These are phyloP conservation scores for Psilocybe sp. DNA, from an alignment of 768 basidiomycete species.

Conservation along the genomic window DNA sequence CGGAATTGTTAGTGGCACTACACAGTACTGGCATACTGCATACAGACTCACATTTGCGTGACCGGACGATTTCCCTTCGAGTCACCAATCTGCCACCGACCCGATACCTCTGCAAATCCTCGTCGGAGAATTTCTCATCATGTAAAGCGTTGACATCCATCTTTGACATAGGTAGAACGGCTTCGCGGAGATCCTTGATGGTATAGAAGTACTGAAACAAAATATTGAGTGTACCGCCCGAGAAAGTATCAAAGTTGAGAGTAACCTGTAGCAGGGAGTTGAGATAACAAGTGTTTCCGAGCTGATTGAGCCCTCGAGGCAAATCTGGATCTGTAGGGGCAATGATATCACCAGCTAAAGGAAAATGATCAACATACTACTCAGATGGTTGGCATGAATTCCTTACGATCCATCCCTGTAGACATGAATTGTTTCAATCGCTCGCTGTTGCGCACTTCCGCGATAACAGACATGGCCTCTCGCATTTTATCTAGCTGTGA, in stretches of 20 bases:
- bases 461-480: conserved; percentile 71
- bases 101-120: conserved; percentile 77
- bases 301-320: conserved; percentile 84
- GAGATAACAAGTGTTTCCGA: conserved; percentile 86
- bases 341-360: conserved; percentile 62
- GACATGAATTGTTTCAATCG: conserved; percentile 63
- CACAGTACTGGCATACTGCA: too few relatives aligned
- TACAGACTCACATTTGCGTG: conserved; percentile 69
- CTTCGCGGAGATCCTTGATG: conserved; percentile 84
- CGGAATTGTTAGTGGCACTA: conserved; percentile 14
- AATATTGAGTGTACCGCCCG: neutral
- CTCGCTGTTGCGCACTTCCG: conserved; percentile 71
- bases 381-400: conserved; percentile 13
- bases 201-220: conserved; percentile 84
- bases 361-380: neutral
- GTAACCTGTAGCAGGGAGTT: conserved; percentile 74
- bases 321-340: conserved; percentile 56
- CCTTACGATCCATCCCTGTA: conserved; percentile 73
- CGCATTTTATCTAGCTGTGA: conserved; percentile 66
- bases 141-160: conserved; percentile 53
- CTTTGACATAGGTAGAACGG: conserved; percentile 60
- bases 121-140: conserved; percentile 74
- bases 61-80: conserved; percentile 75
- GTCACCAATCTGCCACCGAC: conserved; percentile 88
- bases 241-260: conserved; percentile 4